Conservation (phyloP, 1,139 yeast species). For the Lodderomyces beijingensis region DNA sequence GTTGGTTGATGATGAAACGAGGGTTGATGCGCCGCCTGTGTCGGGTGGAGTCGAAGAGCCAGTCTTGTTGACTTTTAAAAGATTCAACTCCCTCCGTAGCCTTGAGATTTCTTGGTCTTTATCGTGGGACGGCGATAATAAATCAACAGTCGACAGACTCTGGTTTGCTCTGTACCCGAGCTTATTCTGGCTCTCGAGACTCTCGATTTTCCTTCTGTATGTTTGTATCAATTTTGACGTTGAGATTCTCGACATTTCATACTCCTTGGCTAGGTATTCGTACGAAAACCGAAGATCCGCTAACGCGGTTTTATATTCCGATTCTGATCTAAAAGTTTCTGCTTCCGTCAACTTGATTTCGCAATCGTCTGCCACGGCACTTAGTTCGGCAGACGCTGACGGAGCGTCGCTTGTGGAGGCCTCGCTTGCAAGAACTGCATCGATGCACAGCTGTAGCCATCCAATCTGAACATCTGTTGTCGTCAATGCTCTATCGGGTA, state of each 20-base stretch:
- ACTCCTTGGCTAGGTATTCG: constrained; percentile 56
- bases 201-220: constrained; percentile 40
- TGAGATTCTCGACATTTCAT: constrained; percentile 51
- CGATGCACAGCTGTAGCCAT: constrained; percentile 57
- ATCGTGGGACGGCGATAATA: no score
- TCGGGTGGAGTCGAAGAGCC: constrained; percentile 19
- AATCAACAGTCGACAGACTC: no score
- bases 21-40: background rate
- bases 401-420: constrained; percentile 2
- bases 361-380: background rate
- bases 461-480: constrained; percentile 22
- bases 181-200: constrained; percentile 39
- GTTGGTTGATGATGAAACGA: constrained; percentile 4
- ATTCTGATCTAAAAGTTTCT: constrained; percentile 20
- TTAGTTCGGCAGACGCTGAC: background rate
- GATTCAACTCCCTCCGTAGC: constrained; percentile 44
- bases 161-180: no score
- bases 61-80: constrained; percentile 46
- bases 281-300: constrained; percentile 62
- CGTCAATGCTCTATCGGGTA: constrained; percentile 27
- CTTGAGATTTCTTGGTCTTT: constrained; percentile 44
- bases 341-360: no score
- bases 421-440: constrained; percentile 25
- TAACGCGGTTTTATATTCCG: constrained; percentile 52
- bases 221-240: constrained; percentile 46